Conservation (phyloP, 2,329 filamentous ascomycete species). For the Madurella mycetomatis region DNA sequence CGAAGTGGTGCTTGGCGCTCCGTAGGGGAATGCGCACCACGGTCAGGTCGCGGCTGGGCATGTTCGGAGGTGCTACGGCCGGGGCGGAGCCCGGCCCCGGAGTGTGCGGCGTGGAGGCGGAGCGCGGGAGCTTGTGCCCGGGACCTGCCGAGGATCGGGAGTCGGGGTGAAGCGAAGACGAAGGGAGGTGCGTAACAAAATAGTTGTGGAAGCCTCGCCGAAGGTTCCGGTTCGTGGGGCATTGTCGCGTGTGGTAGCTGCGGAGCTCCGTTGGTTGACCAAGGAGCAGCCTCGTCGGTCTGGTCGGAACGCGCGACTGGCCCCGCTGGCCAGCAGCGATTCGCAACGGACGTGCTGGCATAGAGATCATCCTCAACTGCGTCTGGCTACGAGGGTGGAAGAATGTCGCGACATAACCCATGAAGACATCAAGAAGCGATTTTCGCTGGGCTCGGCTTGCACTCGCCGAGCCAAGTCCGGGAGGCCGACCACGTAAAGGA, state of each 20-base stretch:
- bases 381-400: slow-evolving; percentile 16
- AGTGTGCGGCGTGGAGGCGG: slow-evolving; percentile 76
- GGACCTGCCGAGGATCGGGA: slow-evolving; percentile 59
- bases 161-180: slow-evolving; percentile 88
- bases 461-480: slow-evolving; percentile 1
- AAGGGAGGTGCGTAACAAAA: slow-evolving; percentile 93
- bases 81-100: slow-evolving; percentile 50
- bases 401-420: slow-evolving; percentile 28
- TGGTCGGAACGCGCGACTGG: slow-evolving; percentile 10
- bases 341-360: slow-evolving; percentile 17
- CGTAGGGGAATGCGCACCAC: slow-evolving; percentile 91
- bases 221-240: slow-evolving; percentile 12
- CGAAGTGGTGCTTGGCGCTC: slow-evolving; percentile 95
- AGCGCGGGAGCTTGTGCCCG: slow-evolving; percentile 81
- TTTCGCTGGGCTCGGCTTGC: slow-evolving; percentile 2
- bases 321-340: slow-evolving; percentile 11
- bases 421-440: slow-evolving; percentile 26
- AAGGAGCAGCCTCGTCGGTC: slow-evolving; percentile 2
- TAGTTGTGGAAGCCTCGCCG: slow-evolving; percentile 79
- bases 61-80: slow-evolving; percentile 54
- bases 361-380: slow-evolving; percentile 7
- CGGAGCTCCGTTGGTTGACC: slow-evolving; percentile 1
- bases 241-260: background rate
- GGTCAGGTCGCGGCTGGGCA: slow-evolving; percentile 70
- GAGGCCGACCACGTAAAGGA: slow-evolving; percentile 12